Base-by-base conservation (phyloP, 352 stramenopile species). In the Paralagenidium karlingii region DNA sequence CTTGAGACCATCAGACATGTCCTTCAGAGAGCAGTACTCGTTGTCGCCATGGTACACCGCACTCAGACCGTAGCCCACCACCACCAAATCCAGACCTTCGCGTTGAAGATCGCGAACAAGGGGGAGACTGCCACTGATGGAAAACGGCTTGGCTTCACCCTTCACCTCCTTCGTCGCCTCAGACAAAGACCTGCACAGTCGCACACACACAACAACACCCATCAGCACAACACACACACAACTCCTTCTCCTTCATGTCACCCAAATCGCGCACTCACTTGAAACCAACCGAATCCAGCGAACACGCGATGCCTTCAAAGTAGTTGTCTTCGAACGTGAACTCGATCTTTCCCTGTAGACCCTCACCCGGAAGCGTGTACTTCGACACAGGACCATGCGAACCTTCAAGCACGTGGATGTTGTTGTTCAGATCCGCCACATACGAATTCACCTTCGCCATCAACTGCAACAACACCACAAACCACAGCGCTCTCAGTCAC, bases 291-390 rank as follows among this genome's bases (percentile, higher is more conserved):
- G 86, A 96, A 16, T 94, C 67, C 9, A 96, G 57, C 38, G 82
- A 87, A 49, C 85, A 96, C n/a, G 86, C 87, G 41, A 96, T 96
- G 37, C 87, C 87, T 51, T 96, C 76, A 31, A 82, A 82, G 49
- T 78, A 82, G 32, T 62, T 57, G 41, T 65, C 57, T 28, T 82
- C 63, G 45, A 94, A 96, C 47, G 73, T 73, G 22, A 96, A 63
- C 46, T 95, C 83, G 20, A 96, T 42, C 51, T 87, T 87, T 21
- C 84, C 84, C 8, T 71, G 56, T 10, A 67, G 51, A 38, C 82
- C 62, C 52, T 96, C 85, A 27, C 52, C 54, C 8, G 82, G 80
- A 5, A 96, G 67, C 21, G 62, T 71, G 62, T 96, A 96, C 67
- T 95, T 94, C 53, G 82, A 96, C 52, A 76, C 81, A 5, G 82